A percentile compares a stretch with the other conserved stretches of the same genome.
phyloP scores from a whole-genome alignment of 305 asterid genomes.

The Vinca major region DNA sequence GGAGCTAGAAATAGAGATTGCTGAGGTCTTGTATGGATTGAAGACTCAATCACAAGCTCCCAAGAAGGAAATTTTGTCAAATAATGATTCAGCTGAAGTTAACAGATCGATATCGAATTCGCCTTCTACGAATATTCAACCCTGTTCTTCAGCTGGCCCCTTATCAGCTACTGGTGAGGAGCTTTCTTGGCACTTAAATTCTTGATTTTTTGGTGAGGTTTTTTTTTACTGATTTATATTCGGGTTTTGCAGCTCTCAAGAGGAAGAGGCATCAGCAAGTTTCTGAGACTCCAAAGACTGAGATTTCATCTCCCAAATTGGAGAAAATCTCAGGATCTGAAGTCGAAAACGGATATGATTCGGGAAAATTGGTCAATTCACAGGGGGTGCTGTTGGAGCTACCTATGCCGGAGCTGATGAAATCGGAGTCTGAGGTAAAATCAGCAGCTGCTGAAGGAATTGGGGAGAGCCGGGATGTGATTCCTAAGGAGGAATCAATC shows the following conservation, averaged over 20 bases:
- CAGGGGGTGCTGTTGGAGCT: slow-evolving; percentile 14
- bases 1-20: slow-evolving; percentile 90
- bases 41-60: slow-evolving; percentile 73
- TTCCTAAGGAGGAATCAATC: slow-evolving; percentile 35
- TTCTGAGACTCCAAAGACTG: slow-evolving; percentile 47
- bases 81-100: slow-evolving; percentile 49
- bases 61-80: slow-evolving; percentile 39
- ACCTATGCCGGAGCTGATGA: slow-evolving; percentile 21
- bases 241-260: slow-evolving; percentile 47
- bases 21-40: slow-evolving; percentile 80
- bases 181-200: slow-evolving; percentile 15
- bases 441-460: slow-evolving; percentile 26
- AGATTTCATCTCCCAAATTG: slow-evolving; percentile 41
- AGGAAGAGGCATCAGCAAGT: slow-evolving; percentile 71
- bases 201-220: neutral
- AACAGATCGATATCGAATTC: slow-evolving; percentile 62
- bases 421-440: slow-evolving; percentile 36
- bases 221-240: slow-evolving; percentile 2
- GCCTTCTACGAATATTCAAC: slow-evolving; percentile 17
- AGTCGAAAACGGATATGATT: slow-evolving; percentile 40
- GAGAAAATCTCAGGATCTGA: slow-evolving; percentile 46
- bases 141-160: slow-evolving; percentile 28
- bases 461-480: slow-evolving; percentile 30
- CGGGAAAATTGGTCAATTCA: slow-evolving; percentile 29
- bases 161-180: slow-evolving; percentile 71